Evolutionary conservation across 352 stramenopile genomes (phyloP), one percentile per base, ranked within the genome.

Genomic region (Pythium aristosporum): DNA sequence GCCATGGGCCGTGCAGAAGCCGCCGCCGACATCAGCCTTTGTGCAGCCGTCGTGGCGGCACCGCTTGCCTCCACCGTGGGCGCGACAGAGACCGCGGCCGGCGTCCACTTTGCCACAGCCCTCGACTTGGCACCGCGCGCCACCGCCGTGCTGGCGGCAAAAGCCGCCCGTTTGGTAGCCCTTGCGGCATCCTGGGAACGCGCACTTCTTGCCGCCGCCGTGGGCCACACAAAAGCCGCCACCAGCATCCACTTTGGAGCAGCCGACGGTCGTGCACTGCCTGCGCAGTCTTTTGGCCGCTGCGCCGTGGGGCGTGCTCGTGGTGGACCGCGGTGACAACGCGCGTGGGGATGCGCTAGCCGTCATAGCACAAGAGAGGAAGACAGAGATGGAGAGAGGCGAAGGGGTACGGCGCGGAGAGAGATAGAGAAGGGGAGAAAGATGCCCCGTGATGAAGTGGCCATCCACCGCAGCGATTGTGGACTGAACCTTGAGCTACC

Each of bases 211-310:
- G 50, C 87, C 87, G 56, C 87, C 87, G 59, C 87, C 87, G 43
- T 96, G 87, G 16, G 67, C 71, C n/a, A 96, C 87, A 69, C 87
- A 96, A 57, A 84, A 88, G 47, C 86, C 86, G 66, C 85, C 83
- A 8, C 83, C 85, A 13, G 85, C 84, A 67, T 92, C 87, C 37
- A 94, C 75, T 55, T 93, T 94, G 34, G 32, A 58, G 71, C 87
- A 96, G 32, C 72, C 73, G 5, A 57, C 5, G 53, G 72, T 52
- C 16, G 75, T 79, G 66, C 87, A 96, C 57, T 77, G 68, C 37
- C 76, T 80, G 39, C 84, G 80, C 42, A 68, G 64, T n/a, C 81
- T 78, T 41, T 60, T 63, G 41, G 32, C 16, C 23, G n/a, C 36
- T 6, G 23, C 37, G 42, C 49, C 36, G 44, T 41, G 63, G 25